Base-by-base conservation (phyloP, 768 basidiomycete species). In the Kondoa subrosea region DNA sequence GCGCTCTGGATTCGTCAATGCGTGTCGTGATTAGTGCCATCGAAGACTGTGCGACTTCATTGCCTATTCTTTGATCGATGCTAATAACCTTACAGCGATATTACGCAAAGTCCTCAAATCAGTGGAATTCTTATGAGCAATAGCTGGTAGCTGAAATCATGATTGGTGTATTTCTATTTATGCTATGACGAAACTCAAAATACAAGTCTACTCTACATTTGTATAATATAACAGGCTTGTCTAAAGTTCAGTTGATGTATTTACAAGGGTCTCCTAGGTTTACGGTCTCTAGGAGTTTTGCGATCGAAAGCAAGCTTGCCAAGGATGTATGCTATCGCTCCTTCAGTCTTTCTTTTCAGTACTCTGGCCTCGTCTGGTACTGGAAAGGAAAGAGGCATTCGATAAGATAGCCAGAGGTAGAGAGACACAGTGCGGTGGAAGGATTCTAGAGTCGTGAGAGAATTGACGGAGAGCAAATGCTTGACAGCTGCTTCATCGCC, bases 331-430 rank as follows among this genome's bases (percentile, higher is more conserved):
- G 59, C 59, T 8, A 27, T 61, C n/a, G 59, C 59, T 8, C 26
- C 26, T 27, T 61, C 26, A 8, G 26, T 61, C 59, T 61, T 27
- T 27, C 59, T 4, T 21, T 50, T 50, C 40, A 50, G 40, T 21
- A 50, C 40, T 50, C 40, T 50, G 8, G 40, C 40, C 21, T 50
- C 12, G 40, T 50, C 40, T 8, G 40, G 40, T 50, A 21, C 21
- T 21, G 40, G 12, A 50, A 87, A 96, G 4, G 84, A 80, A 65
- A 89, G 79, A 0, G 83, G 80, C 68, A 83, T 80, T 50, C 91
- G 85, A 75, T 83, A 85, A 25, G 81, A 80, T 71, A 91, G 80
- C 93, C 93, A 99, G 62, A 90, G 79, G 77, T 96, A 96, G 26
- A 87, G 72, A 16, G 86, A 84, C 31, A 89, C 73, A 32, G 83